phyloP scores from a whole-genome alignment of 495 filamentous ascomycete genomes.

The Hyaloscypha variabilis region DNA sequence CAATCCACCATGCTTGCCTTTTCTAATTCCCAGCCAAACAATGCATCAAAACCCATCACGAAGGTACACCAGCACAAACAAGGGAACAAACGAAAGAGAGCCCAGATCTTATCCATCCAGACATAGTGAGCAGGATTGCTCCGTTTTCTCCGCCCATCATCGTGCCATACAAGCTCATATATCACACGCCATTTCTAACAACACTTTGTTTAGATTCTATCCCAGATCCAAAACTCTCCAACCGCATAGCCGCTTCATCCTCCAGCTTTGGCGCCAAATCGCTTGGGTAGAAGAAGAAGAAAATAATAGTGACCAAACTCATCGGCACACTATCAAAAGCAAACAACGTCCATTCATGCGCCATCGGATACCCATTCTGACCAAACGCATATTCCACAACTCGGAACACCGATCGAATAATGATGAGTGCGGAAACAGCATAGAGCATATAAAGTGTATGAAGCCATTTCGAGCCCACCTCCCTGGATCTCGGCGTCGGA shows the following conservation, averaged over 20 bases:
- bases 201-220: too few relatives aligned
- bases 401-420: conserved; percentile 62
- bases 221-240: not conserved
- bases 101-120: too few relatives aligned
- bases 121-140: too few relatives aligned
- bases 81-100: too few relatives aligned
- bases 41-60: too few relatives aligned
- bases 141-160: too few relatives aligned
- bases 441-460: conserved; percentile 58
- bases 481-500: conserved; percentile 21
- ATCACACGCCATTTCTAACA: too few relatives aligned
- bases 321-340: conserved; percentile 64
- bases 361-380: conserved; percentile 45
- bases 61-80: too few relatives aligned
- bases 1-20: too few relatives aligned
- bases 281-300: conserved; percentile 47
- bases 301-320: conserved; percentile 50
- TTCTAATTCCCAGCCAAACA: too few relatives aligned
- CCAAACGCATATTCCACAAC: conserved; percentile 65
- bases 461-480: conserved; percentile 45
- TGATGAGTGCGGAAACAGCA: conserved; percentile 51
- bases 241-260: not conserved
- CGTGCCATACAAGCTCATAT: too few relatives aligned
- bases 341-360: conserved; percentile 62
- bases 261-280: not conserved